Conservation (phyloP, 306 rosid species). For the Cucurbita pepo region DNA sequence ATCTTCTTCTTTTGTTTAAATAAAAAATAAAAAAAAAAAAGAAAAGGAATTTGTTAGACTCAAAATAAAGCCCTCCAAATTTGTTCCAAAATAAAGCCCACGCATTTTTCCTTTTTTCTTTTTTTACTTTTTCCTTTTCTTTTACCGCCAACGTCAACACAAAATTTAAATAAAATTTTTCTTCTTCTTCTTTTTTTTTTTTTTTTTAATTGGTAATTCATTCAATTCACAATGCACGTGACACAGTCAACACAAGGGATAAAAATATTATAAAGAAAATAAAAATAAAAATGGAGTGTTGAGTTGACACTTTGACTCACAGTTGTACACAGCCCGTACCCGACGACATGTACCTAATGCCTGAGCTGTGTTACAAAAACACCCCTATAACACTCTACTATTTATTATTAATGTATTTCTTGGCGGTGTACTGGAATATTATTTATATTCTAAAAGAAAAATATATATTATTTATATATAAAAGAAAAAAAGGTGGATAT, state of each 20-base stretch:
- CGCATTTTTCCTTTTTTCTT: background rate
- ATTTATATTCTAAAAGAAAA: too few relatives aligned
- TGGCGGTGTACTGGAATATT: background rate
- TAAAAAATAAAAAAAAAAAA: background rate
- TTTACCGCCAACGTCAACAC: background rate
- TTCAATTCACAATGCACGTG: too few relatives aligned
- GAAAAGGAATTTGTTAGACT: too few relatives aligned
- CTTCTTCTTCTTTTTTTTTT: too few relatives aligned
- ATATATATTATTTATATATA: too few relatives aligned
- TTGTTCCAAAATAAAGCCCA: background rate
- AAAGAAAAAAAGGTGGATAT: background rate
- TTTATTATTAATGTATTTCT: background rate
- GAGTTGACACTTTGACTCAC: constrained; percentile 20
- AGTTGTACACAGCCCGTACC: constrained; percentile 29
- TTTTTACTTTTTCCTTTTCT: background rate
- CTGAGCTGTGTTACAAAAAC: constrained; percentile 6
- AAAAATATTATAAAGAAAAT: too few relatives aligned
- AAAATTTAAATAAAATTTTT: background rate
- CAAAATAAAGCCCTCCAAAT: background rate
- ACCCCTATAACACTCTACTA: background rate
- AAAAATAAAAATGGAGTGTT: background rate
- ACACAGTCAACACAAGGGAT: too few relatives aligned
- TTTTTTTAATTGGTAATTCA: too few relatives aligned
- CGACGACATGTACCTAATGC: constrained; percentile 7
- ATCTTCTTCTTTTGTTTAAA: background rate